These are phyloP conservation scores for Flaveria brownii DNA, from an alignment of 129 eudicot genomes.

Conservation along the genomic window DNA sequence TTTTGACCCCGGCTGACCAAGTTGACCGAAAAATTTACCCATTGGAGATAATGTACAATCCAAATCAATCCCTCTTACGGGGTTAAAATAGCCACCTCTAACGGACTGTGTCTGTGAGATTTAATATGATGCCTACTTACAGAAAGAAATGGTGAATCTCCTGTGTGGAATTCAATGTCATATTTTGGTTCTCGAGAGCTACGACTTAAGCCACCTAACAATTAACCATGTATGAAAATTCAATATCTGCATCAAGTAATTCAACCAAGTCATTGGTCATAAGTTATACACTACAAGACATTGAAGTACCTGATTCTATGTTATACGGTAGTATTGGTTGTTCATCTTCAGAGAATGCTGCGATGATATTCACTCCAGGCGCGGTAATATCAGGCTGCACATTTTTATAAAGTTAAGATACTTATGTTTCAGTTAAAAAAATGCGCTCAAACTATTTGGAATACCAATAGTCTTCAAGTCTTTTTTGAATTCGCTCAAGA, in stretches of 20 bases:
- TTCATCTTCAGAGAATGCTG: slow-evolving; percentile 57
- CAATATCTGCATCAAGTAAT: not conserved
- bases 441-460: too few species aligned
- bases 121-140: slow-evolving; percentile 42
- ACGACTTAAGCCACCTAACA: slow-evolving; percentile 65
- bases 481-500: too few species aligned
- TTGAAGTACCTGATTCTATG: slow-evolving; percentile 70
- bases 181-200: slow-evolving; percentile 90
- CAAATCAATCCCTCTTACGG: not conserved
- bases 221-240: slow-evolving; percentile 18
- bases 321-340: slow-evolving; percentile 41
- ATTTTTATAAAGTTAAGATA: not conserved
- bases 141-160: slow-evolving; percentile 75
- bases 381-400: slow-evolving; percentile 89
- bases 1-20: not conserved
- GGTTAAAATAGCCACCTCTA: slow-evolving; percentile 1
- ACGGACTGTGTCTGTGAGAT: not conserved
- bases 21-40: not conserved
- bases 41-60: not conserved
- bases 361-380: slow-evolving; percentile 79
- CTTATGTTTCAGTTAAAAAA: not conserved
- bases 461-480: too few species aligned
- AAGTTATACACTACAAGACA: slow-evolving; percentile 44
- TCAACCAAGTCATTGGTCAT: not conserved
- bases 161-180: slow-evolving; percentile 78